phyloP scores from a whole-genome alignment of 192 early-diverging fungal species.

The Lunasporangiospora selenospora region DNA sequence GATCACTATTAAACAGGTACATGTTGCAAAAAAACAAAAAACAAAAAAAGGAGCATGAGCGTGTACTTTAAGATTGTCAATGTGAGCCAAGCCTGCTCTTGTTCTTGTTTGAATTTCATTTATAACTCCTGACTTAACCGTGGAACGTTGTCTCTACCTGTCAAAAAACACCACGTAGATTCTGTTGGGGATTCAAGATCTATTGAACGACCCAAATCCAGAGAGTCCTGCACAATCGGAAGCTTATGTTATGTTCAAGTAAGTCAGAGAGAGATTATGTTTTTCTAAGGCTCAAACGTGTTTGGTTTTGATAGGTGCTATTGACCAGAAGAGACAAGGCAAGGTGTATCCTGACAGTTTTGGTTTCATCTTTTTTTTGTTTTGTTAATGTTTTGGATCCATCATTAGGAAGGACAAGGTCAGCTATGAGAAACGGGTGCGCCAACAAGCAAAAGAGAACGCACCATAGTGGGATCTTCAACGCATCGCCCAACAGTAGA shows the following conservation, averaged over 20 bases:
- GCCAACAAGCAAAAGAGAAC: slow-evolving; percentile 64
- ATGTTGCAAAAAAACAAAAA: background rate
- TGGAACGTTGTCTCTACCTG: too few species aligned
- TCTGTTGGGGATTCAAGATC: slow-evolving; percentile 89
- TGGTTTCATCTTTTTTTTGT: background rate
- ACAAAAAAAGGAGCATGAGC: too few species aligned
- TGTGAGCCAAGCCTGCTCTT: background rate
- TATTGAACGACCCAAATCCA: slow-evolving; percentile 93
- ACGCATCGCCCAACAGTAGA: background rate
- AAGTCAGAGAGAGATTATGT: slow-evolving; percentile 27
- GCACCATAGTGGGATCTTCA: slow-evolving; percentile 15
- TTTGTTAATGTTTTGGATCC: background rate
- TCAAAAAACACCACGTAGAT: slow-evolving; percentile 67
- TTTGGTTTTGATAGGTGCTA: background rate
- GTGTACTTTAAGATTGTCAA: background rate
- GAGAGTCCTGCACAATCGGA: slow-evolving; percentile 87
- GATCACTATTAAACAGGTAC: slow-evolving; percentile 93
- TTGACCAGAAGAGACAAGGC: background rate
- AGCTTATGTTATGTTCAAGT: slow-evolving; percentile 81
- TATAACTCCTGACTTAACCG: background rate
- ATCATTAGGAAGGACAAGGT: slow-evolving; percentile 50
- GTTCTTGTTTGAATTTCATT: background rate
- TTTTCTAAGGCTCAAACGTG: background rate
- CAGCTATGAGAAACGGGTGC: slow-evolving; percentile 63
- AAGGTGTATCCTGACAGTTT: slow-evolving; percentile 15